Conservation (phyloP, 345 rosid species). For the Syzygium grande region DNA sequence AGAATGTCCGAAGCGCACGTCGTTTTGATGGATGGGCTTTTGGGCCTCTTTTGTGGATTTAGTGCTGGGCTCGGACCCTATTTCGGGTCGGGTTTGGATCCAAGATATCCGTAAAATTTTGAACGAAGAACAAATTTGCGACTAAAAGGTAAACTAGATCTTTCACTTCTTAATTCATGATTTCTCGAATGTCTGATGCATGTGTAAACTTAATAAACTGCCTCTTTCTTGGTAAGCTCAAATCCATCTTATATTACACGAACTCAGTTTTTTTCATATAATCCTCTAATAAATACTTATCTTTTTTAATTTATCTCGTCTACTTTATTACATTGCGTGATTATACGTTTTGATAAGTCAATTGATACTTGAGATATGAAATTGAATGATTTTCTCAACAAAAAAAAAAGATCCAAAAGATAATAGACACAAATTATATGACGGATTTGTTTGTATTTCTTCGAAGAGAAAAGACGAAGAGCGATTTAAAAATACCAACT, state of each 20-base stretch:
- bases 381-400: no score
- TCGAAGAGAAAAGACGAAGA: rapidly evolving
- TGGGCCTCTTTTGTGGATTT: neutral
- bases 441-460: rapidly evolving
- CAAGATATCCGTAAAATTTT: neutral
- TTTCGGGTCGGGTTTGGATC: neutral
- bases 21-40: neutral
- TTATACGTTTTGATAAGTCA: neutral
- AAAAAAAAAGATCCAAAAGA: no score
- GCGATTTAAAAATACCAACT: rapidly evolving
- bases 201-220: rapidly evolving
- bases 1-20: neutral
- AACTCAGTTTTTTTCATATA: rapidly evolving
- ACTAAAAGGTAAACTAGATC: neutral
- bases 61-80: neutral
- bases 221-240: neutral
- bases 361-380: neutral
- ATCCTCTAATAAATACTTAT: rapidly evolving
- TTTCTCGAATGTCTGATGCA: neutral
- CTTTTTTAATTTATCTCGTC: rapidly evolving
- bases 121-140: neutral
- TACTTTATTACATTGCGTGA: rapidly evolving
- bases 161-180: neutral
- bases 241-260: neutral
- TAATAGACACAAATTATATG: rapidly evolving